Evolutionary conservation across 805 yeast species (phyloP).

Genomic region (Sugiyamaella mastotermitis): DNA sequence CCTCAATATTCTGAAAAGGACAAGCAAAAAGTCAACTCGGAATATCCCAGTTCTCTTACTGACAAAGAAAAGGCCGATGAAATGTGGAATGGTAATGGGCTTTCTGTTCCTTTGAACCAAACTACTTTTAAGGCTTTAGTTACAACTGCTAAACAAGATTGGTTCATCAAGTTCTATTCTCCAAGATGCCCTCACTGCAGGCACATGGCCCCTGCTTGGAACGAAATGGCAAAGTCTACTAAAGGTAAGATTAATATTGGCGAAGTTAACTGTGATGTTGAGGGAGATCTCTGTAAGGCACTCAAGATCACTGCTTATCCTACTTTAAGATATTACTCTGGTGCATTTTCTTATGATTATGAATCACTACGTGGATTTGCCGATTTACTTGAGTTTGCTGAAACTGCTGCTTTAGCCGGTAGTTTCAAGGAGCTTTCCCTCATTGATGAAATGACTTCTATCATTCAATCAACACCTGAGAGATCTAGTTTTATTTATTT

Average conservation of each 20-base stretch:
- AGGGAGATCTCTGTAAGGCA: conserved; percentile 28
- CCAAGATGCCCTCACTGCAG: conserved; percentile 37
- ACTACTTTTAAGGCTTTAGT: conserved; percentile 26
- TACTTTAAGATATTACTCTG: conserved; percentile 23
- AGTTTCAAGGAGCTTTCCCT: conserved; percentile 25
- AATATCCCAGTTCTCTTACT: not conserved
- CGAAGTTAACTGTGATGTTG: conserved; percentile 34
- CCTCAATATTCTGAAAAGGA: conserved; percentile 7
- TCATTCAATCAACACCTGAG: conserved; percentile 18
- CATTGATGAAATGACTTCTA: conserved; percentile 16
- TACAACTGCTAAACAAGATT: conserved; percentile 28
- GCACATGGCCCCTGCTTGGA: conserved; percentile 33
- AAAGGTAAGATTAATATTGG: conserved; percentile 33
- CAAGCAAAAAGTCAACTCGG: not conserved
- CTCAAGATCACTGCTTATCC: conserved; percentile 26
- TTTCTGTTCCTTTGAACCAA: conserved; percentile 25
- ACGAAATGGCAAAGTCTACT: conserved; percentile 27
- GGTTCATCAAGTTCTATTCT: conserved; percentile 37
- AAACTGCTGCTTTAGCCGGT: conserved; percentile 25
- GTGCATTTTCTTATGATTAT: conserved; percentile 25
- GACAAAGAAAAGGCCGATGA: not conserved
- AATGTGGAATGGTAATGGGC: conserved; percentile 30
- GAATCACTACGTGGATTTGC: conserved; percentile 29
- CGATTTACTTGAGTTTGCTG: conserved; percentile 31
- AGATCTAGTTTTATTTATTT: conserved; percentile 32